phyloP scores from a whole-genome alignment of 169 alveolate species.

The Eimeria falciformis region DNA sequence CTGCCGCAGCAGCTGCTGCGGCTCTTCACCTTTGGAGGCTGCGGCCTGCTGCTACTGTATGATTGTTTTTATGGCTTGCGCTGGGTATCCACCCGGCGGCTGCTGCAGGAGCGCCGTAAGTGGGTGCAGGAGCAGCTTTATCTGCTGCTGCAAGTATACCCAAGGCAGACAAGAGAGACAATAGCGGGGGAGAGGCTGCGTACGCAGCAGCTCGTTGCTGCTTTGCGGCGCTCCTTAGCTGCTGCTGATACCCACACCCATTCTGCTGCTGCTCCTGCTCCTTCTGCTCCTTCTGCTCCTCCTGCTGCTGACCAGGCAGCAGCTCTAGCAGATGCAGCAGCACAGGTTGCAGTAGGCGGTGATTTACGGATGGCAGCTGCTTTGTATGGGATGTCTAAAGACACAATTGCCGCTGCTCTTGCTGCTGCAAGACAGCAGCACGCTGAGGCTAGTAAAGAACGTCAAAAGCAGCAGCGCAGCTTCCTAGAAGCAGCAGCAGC shows the following conservation, averaged over 20 bases:
- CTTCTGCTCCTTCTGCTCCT: neutral
- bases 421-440: conserved; percentile 51
- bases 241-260: conserved; percentile 29
- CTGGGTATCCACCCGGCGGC: conserved; percentile 31
- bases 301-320: neutral
- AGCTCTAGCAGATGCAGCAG: conserved; percentile 43
- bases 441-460: neutral
- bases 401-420: conserved; percentile 10
- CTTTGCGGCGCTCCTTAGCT: conserved; percentile 45
- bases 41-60: conserved; percentile 59
- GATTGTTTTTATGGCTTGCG: conserved; percentile 21
- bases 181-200: conserved; percentile 13
- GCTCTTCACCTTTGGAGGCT: conserved; percentile 64
- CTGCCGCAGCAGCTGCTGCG: conserved; percentile 72
- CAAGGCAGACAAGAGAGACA: neutral
- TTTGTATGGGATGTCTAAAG: conserved; percentile 20
- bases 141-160: conserved; percentile 33
- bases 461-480: conserved; percentile 28
- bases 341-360: conserved; percentile 16
- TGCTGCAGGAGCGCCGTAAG: conserved; percentile 50
- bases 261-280: neutral
- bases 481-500: neutral
- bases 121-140: conserved; percentile 58
- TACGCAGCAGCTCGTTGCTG: conserved; percentile 38
- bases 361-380: conserved; percentile 43